These are phyloP conservation scores for Viola pubescens DNA, from an alignment of 441 rosid genomes.

Conservation along the genomic window DNA sequence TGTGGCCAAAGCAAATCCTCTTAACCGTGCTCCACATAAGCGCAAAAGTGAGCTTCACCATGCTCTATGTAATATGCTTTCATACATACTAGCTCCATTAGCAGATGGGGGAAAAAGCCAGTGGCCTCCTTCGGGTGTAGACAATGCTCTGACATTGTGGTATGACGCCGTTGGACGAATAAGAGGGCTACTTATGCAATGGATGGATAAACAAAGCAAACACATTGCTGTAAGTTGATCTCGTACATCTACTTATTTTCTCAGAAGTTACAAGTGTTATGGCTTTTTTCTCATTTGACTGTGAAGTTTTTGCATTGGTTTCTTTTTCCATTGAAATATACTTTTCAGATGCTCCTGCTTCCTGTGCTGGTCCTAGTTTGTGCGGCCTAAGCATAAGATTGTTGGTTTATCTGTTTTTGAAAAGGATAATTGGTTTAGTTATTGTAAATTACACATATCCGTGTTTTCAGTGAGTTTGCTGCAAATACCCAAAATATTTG, in stretches of 20 bases:
- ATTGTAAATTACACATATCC: too few species aligned
- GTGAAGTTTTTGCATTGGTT: not conserved
- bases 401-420: too few species aligned
- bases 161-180: conserved; percentile 97
- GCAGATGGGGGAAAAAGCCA: conserved; percentile 95
- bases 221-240: conserved; percentile 74
- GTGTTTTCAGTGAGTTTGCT: too few species aligned
- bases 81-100: conserved; percentile 89
- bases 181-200: conserved; percentile 74
- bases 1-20: conserved; percentile 97
- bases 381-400: too few species aligned
- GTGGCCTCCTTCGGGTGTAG: conserved; percentile 98
- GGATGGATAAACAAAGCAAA: conserved; percentile 99
- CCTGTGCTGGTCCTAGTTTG: too few species aligned
- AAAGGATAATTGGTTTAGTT: too few species aligned
- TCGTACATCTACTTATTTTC: not conserved
- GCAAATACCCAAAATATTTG: too few species aligned
- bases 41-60: conserved; percentile 98
- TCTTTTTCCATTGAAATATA: not conserved
- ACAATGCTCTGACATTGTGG: conserved; percentile 91
- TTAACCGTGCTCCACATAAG: conserved; percentile 80
- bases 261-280: not conserved
- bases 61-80: conserved; percentile 97
- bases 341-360: too few species aligned
- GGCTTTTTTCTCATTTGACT: too few species aligned